Percentiles rank a stretch among this genome's conserved stretches.
Evolutionary conservation across 805 yeast genomes (phyloP).

Genomic region (Kazachstania bromeliacearum): DNA sequence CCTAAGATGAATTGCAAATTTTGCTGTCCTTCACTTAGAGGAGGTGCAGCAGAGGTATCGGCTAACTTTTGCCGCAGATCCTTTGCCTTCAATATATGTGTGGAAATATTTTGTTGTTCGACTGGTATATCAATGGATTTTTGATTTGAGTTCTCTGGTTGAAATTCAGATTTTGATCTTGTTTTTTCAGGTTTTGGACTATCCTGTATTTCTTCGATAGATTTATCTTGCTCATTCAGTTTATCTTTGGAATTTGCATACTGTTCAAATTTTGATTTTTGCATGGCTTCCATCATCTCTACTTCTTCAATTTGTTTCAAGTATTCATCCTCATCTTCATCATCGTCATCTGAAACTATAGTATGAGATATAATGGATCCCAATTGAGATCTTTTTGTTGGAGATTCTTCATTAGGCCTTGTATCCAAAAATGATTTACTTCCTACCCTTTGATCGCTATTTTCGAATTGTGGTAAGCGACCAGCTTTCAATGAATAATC

Average conservation of each 20-base stretch:
- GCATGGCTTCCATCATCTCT: constrained; percentile 34
- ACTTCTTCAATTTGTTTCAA: constrained; percentile 25
- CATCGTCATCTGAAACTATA: constrained; percentile 9
- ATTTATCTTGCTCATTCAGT: background rate
- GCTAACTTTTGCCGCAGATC: no score
- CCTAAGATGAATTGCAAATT: constrained; percentile 15
- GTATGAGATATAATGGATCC: background rate
- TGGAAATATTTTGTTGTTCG: background rate
- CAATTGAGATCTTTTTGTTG: constrained; percentile 9
- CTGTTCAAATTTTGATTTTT: constrained; percentile 9
- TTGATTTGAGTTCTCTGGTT: background rate
- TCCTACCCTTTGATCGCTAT: constrained; percentile 14
- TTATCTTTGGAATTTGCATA: constrained; percentile 1
- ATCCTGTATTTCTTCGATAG: background rate
- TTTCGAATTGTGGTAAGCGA: constrained; percentile 28
- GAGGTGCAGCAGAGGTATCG: no score
- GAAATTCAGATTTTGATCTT: no score
- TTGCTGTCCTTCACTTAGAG: constrained; percentile 15
- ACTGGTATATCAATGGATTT: background rate
- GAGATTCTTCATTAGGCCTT: constrained; percentile 17
- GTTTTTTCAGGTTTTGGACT: background rate
- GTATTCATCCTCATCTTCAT: constrained; percentile 17
- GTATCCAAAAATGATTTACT: constrained; percentile 27
- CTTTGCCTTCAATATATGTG: no score
- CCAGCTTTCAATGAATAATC: constrained; percentile 37